phyloP scores from a whole-genome alignment of 345 rosid genomes.

The Boechera stricta region DNA sequence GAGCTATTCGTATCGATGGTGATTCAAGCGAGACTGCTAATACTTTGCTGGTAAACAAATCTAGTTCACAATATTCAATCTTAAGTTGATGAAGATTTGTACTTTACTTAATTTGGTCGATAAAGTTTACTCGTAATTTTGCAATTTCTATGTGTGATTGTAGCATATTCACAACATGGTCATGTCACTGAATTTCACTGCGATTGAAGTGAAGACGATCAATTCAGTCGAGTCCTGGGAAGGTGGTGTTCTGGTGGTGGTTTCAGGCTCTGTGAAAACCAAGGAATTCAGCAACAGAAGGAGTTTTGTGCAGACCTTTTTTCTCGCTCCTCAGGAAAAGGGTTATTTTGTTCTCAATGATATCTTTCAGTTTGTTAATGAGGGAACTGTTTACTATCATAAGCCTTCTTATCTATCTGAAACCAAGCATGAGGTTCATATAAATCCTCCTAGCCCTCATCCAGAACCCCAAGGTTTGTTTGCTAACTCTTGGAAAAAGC shows the following conservation, averaged over 20 bases:
- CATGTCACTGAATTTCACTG: slow-evolving; percentile 66
- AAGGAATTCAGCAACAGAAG: slow-evolving; percentile 67
- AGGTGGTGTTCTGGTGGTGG: slow-evolving; percentile 86
- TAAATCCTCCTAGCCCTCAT: slow-evolving; percentile 56
- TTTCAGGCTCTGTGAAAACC: slow-evolving; percentile 82
- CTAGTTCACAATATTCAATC: neutral
- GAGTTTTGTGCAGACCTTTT: slow-evolving; percentile 82
- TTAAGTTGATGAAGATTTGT: slow-evolving; percentile 16
- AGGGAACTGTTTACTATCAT: slow-evolving; percentile 55
- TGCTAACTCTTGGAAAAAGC: neutral
- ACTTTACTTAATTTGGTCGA: neutral
- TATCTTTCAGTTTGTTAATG: slow-evolving; percentile 79
- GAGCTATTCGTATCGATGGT: slow-evolving; percentile 80
- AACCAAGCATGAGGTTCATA: slow-evolving; percentile 53
- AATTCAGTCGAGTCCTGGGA: slow-evolving; percentile 84
- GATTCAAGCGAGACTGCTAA: slow-evolving; percentile 70
- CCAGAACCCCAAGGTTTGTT: slow-evolving; percentile 72
- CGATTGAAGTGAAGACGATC: slow-evolving; percentile 94
- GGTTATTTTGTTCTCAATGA: slow-evolving; percentile 93
- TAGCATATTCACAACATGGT: slow-evolving; percentile 83
- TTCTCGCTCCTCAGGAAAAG: slow-evolving; percentile 96
- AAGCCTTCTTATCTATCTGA: slow-evolving; percentile 61
- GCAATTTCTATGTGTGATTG: slow-evolving; percentile 27
- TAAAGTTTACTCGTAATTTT: neutral
- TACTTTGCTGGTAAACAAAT: slow-evolving; percentile 63